Conservation (phyloP, 805 yeast species). For the Candida michaelii region DNA sequence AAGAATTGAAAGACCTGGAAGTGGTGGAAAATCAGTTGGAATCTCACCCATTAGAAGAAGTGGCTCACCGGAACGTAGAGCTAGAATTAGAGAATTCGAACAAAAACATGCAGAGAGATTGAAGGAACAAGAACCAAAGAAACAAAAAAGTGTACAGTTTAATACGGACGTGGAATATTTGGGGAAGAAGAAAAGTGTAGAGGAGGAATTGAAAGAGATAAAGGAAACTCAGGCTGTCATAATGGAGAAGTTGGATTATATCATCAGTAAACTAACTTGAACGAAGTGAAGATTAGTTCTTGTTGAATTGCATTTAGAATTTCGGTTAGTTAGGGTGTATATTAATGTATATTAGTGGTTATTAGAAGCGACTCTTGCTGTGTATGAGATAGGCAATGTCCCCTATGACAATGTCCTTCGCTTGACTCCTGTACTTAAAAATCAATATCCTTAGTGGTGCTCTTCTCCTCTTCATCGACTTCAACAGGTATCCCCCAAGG, state of each 20-base stretch:
- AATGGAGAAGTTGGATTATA: conserved; percentile 12
- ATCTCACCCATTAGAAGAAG: conserved; percentile 28
- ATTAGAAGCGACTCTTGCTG: too few relatives aligned
- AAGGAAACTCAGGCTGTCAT: conserved; percentile 4
- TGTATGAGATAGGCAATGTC: too few relatives aligned
- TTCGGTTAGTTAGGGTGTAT: neutral
- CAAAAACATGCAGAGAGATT: conserved; percentile 10
- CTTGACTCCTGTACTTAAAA: too few relatives aligned
- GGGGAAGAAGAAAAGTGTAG: conserved; percentile 2
- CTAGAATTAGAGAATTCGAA: conserved; percentile 30
- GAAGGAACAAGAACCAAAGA: conserved; percentile 6
- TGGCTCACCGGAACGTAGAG: conserved; percentile 37
- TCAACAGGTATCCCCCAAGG: conserved; percentile 98
- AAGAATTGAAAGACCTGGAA: conserved; percentile 1
- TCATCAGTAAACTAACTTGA: conserved; percentile 5
- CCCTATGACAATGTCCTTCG: too few relatives aligned
- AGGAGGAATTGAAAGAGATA: conserved; percentile 6
- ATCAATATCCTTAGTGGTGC: conserved; percentile 23
- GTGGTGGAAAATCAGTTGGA: conserved; percentile 1
- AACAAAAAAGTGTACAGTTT: conserved; percentile 15
- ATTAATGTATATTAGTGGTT: conserved; percentile 5
- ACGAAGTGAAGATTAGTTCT: neutral
- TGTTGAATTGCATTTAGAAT: neutral
- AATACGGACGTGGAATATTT: conserved; percentile 13
- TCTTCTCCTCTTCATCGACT: conserved; percentile 53